A percentile compares a stretch with the other conserved stretches of the same genome.
phyloP scores from a whole-genome alignment of 148 eudicot genomes.

The Drosera capensis region DNA sequence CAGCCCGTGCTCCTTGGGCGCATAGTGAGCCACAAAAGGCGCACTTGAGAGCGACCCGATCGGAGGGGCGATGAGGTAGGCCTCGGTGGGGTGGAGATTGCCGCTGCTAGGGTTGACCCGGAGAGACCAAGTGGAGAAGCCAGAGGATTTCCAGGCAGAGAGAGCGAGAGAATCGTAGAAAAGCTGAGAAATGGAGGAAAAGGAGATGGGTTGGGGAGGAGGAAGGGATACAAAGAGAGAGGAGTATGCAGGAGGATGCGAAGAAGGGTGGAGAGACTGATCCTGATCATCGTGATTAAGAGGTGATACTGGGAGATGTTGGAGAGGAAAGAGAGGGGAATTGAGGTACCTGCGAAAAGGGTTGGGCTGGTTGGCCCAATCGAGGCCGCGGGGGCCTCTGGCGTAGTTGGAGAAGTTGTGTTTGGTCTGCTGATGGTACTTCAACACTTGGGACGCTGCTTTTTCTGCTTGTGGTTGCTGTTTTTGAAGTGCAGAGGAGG shows the following conservation, averaged over 20 bases:
- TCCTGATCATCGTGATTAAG: background rate
- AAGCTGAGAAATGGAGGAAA: conserved; percentile 43
- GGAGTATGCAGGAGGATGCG: conserved; percentile 25
- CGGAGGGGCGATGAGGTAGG: conserved; percentile 53
- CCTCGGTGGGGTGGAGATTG: conserved; percentile 88
- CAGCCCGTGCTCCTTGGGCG: conserved; percentile 70
- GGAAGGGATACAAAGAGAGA: conserved; percentile 40
- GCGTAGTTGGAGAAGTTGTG: conserved; percentile 59
- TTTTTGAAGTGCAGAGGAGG: background rate
- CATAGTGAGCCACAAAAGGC: conserved; percentile 79
- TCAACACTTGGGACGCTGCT: conserved; percentile 22
- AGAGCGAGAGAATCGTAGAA: conserved; percentile 69
- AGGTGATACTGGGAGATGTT: conserved; percentile 44
- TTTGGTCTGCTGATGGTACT: conserved; percentile 76
- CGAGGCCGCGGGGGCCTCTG: conserved; percentile 50
- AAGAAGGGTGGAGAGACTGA: background rate
- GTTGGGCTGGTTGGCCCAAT: conserved; percentile 92
- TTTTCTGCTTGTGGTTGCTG: conserved; percentile 9
- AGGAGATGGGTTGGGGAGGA: conserved; percentile 41
- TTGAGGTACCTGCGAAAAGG: conserved; percentile 67
- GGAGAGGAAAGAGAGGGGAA: conserved; percentile 47
- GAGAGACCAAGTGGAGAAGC: conserved; percentile 73
- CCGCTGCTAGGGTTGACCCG: conserved; percentile 94
- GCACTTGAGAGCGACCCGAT: conserved; percentile 29
- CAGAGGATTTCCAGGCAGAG: conserved; percentile 83